Percentiles rank a stretch among this genome's conserved stretches.
phyloP scores from a whole-genome alignment of 495 filamentous ascomycete species.

The Podospora australis region DNA sequence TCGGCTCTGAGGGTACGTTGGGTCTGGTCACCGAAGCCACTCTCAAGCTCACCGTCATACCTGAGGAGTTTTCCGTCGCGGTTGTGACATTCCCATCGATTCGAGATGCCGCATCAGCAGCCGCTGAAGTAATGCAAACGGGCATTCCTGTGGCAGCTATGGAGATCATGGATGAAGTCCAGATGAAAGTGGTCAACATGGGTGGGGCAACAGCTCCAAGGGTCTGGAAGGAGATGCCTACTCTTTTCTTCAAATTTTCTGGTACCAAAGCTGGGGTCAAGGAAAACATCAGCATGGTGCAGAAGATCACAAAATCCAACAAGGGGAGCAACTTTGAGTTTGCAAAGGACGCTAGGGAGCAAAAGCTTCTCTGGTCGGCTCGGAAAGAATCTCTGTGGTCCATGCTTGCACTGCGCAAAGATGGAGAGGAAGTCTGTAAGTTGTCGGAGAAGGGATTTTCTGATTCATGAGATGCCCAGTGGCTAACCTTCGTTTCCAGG shows the following conservation, averaged over 20 bases:
- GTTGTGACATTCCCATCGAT: conserved; percentile 71
- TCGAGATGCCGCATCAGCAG: conserved; percentile 63
- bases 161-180: conserved; percentile 79
- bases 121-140: conserved; percentile 61
- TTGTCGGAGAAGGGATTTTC: conserved; percentile 3
- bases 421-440: conserved; percentile 53
- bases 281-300: conserved; percentile 61
- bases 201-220: conserved; percentile 59
- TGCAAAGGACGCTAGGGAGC: conserved; percentile 59
- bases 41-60: conserved; percentile 66
- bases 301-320: conserved; percentile 55
- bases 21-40: conserved; percentile 72
- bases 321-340: conserved; percentile 67
- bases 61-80: conserved; percentile 66
- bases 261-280: conserved; percentile 63
- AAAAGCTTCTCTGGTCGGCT: conserved; percentile 67
- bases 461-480: background rate
- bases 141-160: conserved; percentile 72
- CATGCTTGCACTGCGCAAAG: conserved; percentile 61
- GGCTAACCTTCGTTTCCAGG: conserved; percentile 23
- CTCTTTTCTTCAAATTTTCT: conserved; percentile 79
- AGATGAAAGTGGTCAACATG: conserved; percentile 72
- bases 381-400: conserved; percentile 71
- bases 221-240: conserved; percentile 69
- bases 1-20: conserved; percentile 73